Base-by-base conservation (phyloP, 2,329 filamentous ascomycete species). In the Microdochium paspali region DNA sequence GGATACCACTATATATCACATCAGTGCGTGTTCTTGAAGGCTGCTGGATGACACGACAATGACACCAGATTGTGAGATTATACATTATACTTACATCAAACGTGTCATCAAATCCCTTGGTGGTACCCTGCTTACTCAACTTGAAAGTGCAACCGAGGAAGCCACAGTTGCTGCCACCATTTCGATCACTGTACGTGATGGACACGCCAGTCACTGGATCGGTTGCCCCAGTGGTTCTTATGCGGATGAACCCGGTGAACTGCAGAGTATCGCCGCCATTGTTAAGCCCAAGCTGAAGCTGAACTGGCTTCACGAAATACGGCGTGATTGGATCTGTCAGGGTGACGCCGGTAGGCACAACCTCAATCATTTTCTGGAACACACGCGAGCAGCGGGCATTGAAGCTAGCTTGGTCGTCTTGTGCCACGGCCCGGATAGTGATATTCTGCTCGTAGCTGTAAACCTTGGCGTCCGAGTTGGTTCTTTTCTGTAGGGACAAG, bases 351-450 rank as follows among this genome's bases (percentile, higher is more conserved):
- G 61, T 56, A 2, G 79, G 78, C 0, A 82, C 77, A 3, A 72
- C 67, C n/a, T 84, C 76, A 49, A 82, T 78, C 78, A 83, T 76
- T 57, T 73, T 75, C 56, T 78, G 74, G 32, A 82, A 61, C 18
- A 82, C 68, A 3, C 59, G 64, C 52, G 67, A 63, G 59, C 79
- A 84, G 18, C 66, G 62, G 20, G 55, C 66, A 32, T 63, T 62
- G 62, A 79, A 82, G 10, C 60, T 62, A 1, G 62, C 54, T 0
- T 68, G 56, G 47, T 72, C 66, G 23, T 40, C 35, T 18, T 7
- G 18, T 3, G 67, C 58, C 66, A 83, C 58, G 1, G 68, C 62
- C 4, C 58, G 58, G 53, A 82, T 68, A 3, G 79, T 83, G 13
- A 61, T 69, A 59, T 83, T 82, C 2, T 62, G 59, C 55, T 82